These are phyloP conservation scores for Jamesozyma lodderae DNA, from an alignment of 805 yeast genomes.

Conservation along the genomic window DNA sequence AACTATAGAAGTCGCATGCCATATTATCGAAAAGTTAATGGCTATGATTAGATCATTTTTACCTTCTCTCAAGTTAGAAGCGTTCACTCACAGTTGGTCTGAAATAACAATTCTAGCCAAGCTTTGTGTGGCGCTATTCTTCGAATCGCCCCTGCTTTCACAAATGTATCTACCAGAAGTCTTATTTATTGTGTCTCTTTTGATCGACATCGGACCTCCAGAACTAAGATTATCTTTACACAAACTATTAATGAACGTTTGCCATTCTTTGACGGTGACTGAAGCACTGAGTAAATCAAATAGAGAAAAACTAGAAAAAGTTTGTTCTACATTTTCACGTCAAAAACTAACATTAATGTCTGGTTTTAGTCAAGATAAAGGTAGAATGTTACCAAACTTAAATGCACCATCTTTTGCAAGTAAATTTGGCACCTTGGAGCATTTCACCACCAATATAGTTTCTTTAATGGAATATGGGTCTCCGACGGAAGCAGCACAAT, in stretches of 20 bases:
- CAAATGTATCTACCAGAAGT: slow-evolving; percentile 62
- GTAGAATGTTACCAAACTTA: slow-evolving; percentile 26
- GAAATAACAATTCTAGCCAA: slow-evolving; percentile 60
- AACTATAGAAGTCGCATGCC: slow-evolving; percentile 57
- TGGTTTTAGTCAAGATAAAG: slow-evolving; percentile 49
- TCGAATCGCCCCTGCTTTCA: slow-evolving; percentile 53
- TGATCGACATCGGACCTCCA: slow-evolving; percentile 38
- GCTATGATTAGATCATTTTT: slow-evolving; percentile 42
- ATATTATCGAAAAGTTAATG: slow-evolving; percentile 47
- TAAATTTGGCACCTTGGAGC: slow-evolving; percentile 39
- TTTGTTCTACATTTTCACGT: slow-evolving; percentile 36
- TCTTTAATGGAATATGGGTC: slow-evolving; percentile 41
- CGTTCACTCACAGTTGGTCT: slow-evolving; percentile 46
- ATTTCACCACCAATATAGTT: slow-evolving; percentile 45
- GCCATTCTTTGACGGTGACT: slow-evolving; percentile 59
- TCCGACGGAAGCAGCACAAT: slow-evolving; percentile 38
- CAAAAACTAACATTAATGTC: slow-evolving; percentile 58
- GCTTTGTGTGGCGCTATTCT: slow-evolving; percentile 52
- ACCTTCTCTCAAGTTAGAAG: slow-evolving; percentile 31
- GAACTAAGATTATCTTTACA: slow-evolving; percentile 51
- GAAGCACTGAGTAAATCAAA: slow-evolving; percentile 36
- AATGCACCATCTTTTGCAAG: slow-evolving; percentile 30
- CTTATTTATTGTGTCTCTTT: slow-evolving; percentile 52
- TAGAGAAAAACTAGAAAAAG: slow-evolving; percentile 35
- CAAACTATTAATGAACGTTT: slow-evolving; percentile 51